Evolutionary conservation across 2,329 filamentous ascomycete species (phyloP), one percentile per base, ranked within the genome.

Genomic region (Dactylellina parvicollis): DNA sequence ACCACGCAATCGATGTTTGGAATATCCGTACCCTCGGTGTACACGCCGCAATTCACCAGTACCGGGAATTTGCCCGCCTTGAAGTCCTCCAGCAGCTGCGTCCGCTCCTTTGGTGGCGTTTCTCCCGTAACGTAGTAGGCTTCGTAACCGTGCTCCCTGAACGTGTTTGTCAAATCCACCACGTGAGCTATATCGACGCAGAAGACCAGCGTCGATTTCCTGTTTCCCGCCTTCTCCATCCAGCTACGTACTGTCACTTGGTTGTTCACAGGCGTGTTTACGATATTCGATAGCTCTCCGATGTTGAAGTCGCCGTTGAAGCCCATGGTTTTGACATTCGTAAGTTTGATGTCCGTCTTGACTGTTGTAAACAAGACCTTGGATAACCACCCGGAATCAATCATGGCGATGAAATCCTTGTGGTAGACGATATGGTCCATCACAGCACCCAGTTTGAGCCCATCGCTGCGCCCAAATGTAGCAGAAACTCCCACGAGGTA

Each of bases 21-120:
- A 30, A 99, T 96, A 78, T 99, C 95, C 0, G 95, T 99, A 1
- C 95, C 95, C 82, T 99, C 95, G 0, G 94, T 98, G 78, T 96
- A 98, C 40, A 99, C 91, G 7, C 93, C 93, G 79, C 95, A 98
- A 79, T 99, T 99, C 56, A 99, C 82, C 12, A 99, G 85, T 0
- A 99, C 92, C 0, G 92, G 92, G 75, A 91, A 98, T 44, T 92
- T 86, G 5, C 88, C 86, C 1, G 83, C 85, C 75, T 86, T 90
- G 81, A 99, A 99, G 1, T 86, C 87, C 30, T 91, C 88, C 1
- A 99, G 84, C 0, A 87, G 87, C 55, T 89, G 84, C 55, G 87
- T 85, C 46, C 95, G 87, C 56, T 89, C 84, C n/a, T 86, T 80
- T 70, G 86, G 87, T 7, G 86, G 84, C 0, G 95, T 98, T 24